phyloP scores from a whole-genome alignment of 345 rosid species.

The Firmiana major region DNA sequence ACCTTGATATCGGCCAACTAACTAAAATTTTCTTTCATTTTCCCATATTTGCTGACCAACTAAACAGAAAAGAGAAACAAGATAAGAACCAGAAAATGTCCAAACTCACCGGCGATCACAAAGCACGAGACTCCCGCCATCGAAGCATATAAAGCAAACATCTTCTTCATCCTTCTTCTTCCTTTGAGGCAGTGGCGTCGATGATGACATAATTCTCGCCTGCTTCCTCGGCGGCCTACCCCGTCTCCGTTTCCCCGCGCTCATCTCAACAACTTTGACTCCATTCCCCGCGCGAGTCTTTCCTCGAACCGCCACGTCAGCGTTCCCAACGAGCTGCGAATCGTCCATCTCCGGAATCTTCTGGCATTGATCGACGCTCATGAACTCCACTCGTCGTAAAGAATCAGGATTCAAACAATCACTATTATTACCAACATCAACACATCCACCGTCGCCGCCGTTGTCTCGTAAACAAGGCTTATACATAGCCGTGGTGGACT shows the following conservation, averaged over 20 bases:
- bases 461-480: conserved; percentile 22
- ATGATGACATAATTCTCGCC: conserved; percentile 13
- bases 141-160: conserved; percentile 97
- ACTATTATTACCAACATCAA: conserved; percentile 10
- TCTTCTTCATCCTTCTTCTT: conserved; percentile 76
- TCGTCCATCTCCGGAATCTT: conserved; percentile 35
- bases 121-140: conserved; percentile 96
- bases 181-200: conserved; percentile 16
- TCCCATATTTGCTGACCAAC: conserved; percentile 6
- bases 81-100: neutral
- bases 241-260: conserved; percentile 52
- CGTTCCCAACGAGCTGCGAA: conserved; percentile 35
- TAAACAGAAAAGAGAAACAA: neutral
- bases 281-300: conserved; percentile 25
- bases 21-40: neutral
- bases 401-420: conserved; percentile 11
- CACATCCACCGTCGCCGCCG: neutral
- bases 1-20: neutral
- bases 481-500: conserved; percentile 16
- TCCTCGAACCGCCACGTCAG: conserved; percentile 14
- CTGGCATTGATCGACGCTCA: conserved; percentile 58
- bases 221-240: conserved; percentile 71
- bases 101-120: conserved; percentile 90
- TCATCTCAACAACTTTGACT: conserved; percentile 19
- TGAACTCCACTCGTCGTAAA: conserved; percentile 31